Conservation (phyloP, 2,329 filamentous ascomycete genomes). For the Fusarium guadeloupense region DNA sequence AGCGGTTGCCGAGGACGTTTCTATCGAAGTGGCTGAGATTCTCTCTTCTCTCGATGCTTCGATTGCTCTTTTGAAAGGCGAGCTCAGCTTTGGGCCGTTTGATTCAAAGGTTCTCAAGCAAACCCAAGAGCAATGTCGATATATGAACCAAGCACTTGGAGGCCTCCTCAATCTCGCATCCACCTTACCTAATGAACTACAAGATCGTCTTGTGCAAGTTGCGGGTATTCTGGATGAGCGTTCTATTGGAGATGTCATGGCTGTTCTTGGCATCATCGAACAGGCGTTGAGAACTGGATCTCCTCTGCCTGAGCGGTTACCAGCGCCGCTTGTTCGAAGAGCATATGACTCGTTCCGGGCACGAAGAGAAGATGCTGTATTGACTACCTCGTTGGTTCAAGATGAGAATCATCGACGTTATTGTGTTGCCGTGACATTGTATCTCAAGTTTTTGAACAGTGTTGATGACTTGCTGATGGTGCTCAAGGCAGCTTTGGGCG, state of each 20-base stretch:
- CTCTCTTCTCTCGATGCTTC: slow-evolving; percentile 40
- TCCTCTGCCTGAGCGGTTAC: slow-evolving; percentile 58
- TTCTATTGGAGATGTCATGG: slow-evolving; percentile 61
- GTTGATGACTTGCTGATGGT: slow-evolving; percentile 57
- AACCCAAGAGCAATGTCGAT: slow-evolving; percentile 44
- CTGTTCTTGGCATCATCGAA: slow-evolving; percentile 57
- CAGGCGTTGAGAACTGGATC: slow-evolving; percentile 58
- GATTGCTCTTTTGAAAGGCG: slow-evolving; percentile 44
- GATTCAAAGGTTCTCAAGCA: slow-evolving; percentile 44
- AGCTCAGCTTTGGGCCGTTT: slow-evolving; percentile 46
- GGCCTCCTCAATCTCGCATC: slow-evolving; percentile 47
- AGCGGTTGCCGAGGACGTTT: slow-evolving; percentile 43
- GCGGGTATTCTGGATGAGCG: slow-evolving; percentile 54
- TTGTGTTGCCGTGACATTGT: slow-evolving; percentile 56
- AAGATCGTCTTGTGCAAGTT: slow-evolving; percentile 49
- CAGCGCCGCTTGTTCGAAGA: slow-evolving; percentile 55
- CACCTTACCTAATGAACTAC: slow-evolving; percentile 52
- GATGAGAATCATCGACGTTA: slow-evolving; percentile 57
- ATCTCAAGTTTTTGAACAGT: slow-evolving; percentile 54
- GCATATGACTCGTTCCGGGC: slow-evolving; percentile 43
- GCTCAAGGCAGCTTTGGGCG: slow-evolving; percentile 55
- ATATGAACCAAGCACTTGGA: slow-evolving; percentile 48
- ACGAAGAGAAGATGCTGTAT: slow-evolving; percentile 34
- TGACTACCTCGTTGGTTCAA: slow-evolving; percentile 48
- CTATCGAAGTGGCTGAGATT: slow-evolving; percentile 44